phyloP scores from a whole-genome alignment of 2,329 filamentous ascomycete genomes.

The Mycosphaerella arachidis region DNA sequence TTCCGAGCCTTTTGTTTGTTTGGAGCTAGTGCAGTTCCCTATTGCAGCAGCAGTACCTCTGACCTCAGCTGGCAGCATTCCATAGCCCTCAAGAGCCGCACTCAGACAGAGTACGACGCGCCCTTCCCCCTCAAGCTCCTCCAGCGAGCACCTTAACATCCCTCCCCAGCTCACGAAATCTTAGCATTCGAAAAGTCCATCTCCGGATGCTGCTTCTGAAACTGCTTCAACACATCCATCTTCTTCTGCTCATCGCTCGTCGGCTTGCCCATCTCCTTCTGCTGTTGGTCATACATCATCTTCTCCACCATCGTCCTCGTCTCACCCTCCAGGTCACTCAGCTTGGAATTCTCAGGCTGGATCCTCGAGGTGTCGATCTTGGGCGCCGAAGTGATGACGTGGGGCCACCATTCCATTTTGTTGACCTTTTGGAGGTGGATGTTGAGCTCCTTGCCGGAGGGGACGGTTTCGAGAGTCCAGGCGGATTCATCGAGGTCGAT shows the following conservation, averaged over 20 bases:
- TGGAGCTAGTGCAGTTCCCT: too few relatives aligned
- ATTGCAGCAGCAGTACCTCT: too few relatives aligned
- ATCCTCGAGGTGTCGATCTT: conserved; percentile 96
- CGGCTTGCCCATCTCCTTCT: conserved; percentile 87
- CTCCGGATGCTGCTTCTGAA: conserved; percentile 74
- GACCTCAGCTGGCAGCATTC: too few relatives aligned
- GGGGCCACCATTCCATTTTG: conserved; percentile 98
- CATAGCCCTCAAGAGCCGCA: background rate
- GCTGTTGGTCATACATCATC: conserved; percentile 99
- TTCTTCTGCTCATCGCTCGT: conserved; percentile 96
- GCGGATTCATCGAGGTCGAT: conserved; percentile 83
- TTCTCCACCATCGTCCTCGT: conserved; percentile 98
- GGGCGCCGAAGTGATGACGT: conserved; percentile 80
- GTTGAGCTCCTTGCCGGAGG: conserved; percentile 67
- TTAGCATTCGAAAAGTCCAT: conserved; percentile 66
- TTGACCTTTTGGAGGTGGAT: conserved; percentile 93
- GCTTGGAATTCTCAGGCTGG: conserved; percentile 82
- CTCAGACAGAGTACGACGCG: background rate
- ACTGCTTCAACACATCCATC: conserved; percentile 84
- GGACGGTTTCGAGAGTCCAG: conserved; percentile 77
- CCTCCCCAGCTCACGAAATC: conserved; percentile 37
- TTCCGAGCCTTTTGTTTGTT: too few relatives aligned
- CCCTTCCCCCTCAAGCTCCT: background rate
- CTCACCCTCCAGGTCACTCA: conserved; percentile 89
- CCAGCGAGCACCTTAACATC: background rate